phyloP scores from a whole-genome alignment of 2,329 filamentous ascomycete genomes.

The Exophiala oligosperma region DNA sequence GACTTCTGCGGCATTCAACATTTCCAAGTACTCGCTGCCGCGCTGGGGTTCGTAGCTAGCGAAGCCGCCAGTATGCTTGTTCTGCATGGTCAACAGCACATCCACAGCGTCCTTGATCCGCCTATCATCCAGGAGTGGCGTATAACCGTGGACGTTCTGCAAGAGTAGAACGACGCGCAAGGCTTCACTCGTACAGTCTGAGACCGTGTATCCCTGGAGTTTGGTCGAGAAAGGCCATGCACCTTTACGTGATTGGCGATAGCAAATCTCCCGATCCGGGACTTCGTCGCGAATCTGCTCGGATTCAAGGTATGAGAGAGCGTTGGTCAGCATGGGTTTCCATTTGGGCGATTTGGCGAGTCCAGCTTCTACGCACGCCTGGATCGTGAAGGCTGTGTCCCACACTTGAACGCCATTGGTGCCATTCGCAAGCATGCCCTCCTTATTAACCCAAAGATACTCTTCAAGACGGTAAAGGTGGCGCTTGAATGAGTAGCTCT shows the following conservation, averaged over 20 bases:
- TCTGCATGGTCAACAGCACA: conserved; percentile 88
- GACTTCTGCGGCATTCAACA: conserved; percentile 92
- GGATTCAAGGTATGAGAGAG: conserved; percentile 80
- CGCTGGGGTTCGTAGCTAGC: conserved; percentile 86
- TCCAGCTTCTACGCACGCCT: conserved; percentile 76
- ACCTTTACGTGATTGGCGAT: conserved; percentile 87
- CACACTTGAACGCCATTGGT: conserved; percentile 98
- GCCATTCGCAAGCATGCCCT: conserved; percentile 92
- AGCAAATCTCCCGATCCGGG: conserved; percentile 73
- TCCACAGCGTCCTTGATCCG: conserved; percentile 87
- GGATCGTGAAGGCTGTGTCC: conserved; percentile 91
- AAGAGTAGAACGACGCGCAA: conserved; percentile 83
- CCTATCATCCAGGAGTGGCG: conserved; percentile 69
- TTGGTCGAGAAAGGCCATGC: conserved; percentile 95
- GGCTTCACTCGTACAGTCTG: conserved; percentile 89
- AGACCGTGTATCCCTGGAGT: conserved; percentile 91
- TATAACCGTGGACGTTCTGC: conserved; percentile 75
- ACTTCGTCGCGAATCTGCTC: conserved; percentile 90
- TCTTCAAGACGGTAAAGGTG: conserved; percentile 83
- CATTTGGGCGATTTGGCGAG: conserved; percentile 76
- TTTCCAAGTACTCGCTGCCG: conserved; percentile 74
- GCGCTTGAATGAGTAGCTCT: conserved; percentile 67
- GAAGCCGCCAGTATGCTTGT: conserved; percentile 73
- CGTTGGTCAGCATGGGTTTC: conserved; percentile 78
- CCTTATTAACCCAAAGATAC: conserved; percentile 85